Base-by-base conservation (phyloP, 2,329 filamentous ascomycete species). In the Juglanconis sp. region DNA sequence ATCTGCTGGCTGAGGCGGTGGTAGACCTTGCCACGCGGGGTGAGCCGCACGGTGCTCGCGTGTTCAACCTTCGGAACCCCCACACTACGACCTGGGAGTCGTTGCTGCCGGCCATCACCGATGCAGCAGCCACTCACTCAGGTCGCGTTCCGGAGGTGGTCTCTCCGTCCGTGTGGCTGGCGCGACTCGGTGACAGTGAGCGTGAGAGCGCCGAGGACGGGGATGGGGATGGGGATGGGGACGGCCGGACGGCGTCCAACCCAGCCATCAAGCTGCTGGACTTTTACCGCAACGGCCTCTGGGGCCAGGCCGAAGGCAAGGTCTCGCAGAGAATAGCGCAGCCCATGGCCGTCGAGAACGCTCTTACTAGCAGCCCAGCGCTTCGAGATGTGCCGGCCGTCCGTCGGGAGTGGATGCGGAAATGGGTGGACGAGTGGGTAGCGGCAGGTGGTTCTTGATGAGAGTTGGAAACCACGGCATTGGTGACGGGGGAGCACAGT, bases 251-350 rank as follows among this genome's bases (percentile, higher is more conserved):
- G 5, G 58, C 55, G 6, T 61, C 55, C 3, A 72, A 71, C 35
- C 70, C 71, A 7, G 71, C 68, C 2, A 59, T 69, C 2, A 73
- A 72, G 59, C 31, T 73, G 31, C 17, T 70, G 1, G 68, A 67
- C 4, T 73, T 72, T 51, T 72, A 72, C 53, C 36, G 36, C 36
- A 60, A 70, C 13, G 46, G 46, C 2, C 13, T 68, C 3, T 65
- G 62, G 56, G 31, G 36, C 36, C 36, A 8, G 36, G 36, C 36
- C 13, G 36, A 40, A 13, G 7, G 8, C 7, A 8, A 40, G 36
- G 36, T 8, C 13, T 40, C 13, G 36, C 36, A 40, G 36, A 13
- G 13, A 40, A 13, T 13, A 40, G 36, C 13, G 36, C 7, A 40
- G 36, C 36, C 36, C 13, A 40, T 40, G 36, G 36, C 7, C 36